These are phyloP conservation scores for Phytophthora lateralis DNA, from an alignment of 352 stramenopile species.

Conservation along the genomic window DNA sequence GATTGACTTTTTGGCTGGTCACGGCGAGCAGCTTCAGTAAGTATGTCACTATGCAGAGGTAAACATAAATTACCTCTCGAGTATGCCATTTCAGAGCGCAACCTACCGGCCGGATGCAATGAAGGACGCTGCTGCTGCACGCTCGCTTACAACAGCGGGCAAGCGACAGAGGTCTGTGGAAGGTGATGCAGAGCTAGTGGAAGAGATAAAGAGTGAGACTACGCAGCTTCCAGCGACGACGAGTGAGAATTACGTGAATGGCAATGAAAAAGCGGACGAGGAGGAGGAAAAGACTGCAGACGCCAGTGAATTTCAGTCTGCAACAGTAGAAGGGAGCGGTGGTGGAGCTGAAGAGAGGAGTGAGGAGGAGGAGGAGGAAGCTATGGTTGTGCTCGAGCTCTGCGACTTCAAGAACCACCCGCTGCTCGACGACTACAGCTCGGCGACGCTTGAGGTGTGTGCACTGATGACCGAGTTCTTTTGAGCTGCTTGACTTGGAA, in stretches of 20 bases:
- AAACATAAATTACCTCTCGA: neutral
- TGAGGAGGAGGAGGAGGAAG: conserved; percentile 68
- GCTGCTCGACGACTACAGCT: conserved; percentile 72
- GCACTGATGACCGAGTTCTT: neutral
- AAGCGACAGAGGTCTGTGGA: conserved; percentile 14
- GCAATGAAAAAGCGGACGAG: conserved; percentile 2
- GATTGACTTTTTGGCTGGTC: conserved; percentile 34
- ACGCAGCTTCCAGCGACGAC: conserved; percentile 1
- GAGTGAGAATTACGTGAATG: conserved; percentile 10
- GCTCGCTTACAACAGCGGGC: neutral
- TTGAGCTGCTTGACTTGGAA: neutral
- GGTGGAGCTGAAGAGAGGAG: conserved; percentile 21
- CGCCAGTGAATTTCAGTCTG: neutral
- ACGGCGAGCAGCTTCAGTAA: conserved; percentile 2
- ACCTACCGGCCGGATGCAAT: neutral
- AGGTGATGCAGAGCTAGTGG: neutral
- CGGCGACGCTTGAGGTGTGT: conserved; percentile 65
- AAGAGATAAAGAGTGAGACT: neutral
- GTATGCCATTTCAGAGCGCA: neutral
- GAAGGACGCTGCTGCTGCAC: neutral
- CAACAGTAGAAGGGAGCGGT: conserved; percentile 4
- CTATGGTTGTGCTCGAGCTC: conserved; percentile 75
- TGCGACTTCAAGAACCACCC: conserved; percentile 85
- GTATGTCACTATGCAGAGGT: conserved; percentile 20
- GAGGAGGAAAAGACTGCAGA: conserved; percentile 17